Percentiles rank a stretch among this genome's conserved stretches.
Evolutionary conservation across 768 basidiomycete species (phyloP).

Genomic region (Podaxis carcinomalis): DNA sequence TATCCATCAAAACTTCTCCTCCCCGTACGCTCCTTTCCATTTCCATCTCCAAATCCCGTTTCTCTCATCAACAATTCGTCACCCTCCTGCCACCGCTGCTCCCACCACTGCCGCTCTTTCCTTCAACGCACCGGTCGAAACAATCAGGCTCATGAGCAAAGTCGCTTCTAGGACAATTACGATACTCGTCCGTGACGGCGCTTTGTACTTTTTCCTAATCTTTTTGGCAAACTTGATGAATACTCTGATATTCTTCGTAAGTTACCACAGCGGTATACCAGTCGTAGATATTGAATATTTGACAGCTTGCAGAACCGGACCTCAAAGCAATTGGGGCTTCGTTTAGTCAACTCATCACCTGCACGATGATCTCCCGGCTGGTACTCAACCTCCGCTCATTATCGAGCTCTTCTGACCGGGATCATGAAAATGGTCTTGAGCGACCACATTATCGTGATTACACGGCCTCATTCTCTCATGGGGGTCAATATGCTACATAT

Average conservation of each 20-base stretch:
- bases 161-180: constrained; percentile 16
- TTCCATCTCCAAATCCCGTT: background rate
- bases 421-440: background rate
- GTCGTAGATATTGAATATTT: background rate
- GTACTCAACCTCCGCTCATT: constrained; percentile 26
- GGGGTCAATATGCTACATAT: background rate
- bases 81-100: background rate
- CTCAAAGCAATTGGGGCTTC: constrained; percentile 28
- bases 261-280: background rate
- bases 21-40: background rate
- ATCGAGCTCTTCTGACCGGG: background rate
- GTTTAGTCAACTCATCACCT: constrained; percentile 25
- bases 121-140: background rate
- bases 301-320: constrained; percentile 19
- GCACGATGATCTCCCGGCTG: constrained; percentile 25
- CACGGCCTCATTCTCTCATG: background rate
- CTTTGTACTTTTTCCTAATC: constrained; percentile 24
- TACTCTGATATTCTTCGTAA: constrained; percentile 23
- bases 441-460: background rate
- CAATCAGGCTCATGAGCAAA: constrained; percentile 2
- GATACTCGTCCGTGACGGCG: constrained; percentile 23
- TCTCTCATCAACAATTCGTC: background rate
- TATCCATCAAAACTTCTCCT: background rate
- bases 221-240: constrained; percentile 23
- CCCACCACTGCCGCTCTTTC: background rate